These are phyloP conservation scores for Graphiopsis chlorocephala DNA, from an alignment of 2,329 filamentous ascomycete species.

Conservation along the genomic window DNA sequence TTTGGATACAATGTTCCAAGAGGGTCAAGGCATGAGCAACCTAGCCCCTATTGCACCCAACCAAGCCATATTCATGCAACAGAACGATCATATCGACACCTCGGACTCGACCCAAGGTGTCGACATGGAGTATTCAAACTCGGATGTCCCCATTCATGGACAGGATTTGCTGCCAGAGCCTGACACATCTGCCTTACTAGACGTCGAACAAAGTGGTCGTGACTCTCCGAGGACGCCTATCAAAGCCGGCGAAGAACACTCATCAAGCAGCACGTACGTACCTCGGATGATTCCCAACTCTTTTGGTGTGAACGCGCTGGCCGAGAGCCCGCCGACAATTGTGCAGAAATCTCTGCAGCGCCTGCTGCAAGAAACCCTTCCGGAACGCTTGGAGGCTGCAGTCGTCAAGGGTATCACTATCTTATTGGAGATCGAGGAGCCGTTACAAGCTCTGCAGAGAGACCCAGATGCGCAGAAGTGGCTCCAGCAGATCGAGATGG, in stretches of 20 bases:
- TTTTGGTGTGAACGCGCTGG: background rate
- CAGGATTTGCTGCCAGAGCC: background rate
- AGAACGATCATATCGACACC: background rate
- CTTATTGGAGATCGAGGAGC: conserved; percentile 35
- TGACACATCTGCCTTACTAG: background rate
- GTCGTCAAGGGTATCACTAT: conserved; percentile 39
- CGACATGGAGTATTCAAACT: background rate
- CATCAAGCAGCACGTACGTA: background rate
- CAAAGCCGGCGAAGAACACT: background rate
- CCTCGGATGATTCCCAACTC: background rate
- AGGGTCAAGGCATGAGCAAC: background rate
- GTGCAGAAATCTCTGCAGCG: conserved; percentile 28
- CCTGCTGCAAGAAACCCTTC: conserved; percentile 33
- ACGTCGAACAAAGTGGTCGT: conserved; percentile 8
- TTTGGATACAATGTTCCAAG: background rate
- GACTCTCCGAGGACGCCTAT: background rate
- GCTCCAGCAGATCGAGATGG: conserved; percentile 42
- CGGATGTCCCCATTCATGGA: background rate
- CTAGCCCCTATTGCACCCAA: background rate
- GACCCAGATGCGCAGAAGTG: conserved; percentile 39
- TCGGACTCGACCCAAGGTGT: background rate
- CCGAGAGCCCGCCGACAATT: background rate
- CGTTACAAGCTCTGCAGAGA: conserved; percentile 29
- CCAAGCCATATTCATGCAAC: background rate
- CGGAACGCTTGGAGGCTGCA: conserved; percentile 40